Conservation (phyloP, 371 early-diverging fungal genomes). For the Ordospora pajunii region DNA sequence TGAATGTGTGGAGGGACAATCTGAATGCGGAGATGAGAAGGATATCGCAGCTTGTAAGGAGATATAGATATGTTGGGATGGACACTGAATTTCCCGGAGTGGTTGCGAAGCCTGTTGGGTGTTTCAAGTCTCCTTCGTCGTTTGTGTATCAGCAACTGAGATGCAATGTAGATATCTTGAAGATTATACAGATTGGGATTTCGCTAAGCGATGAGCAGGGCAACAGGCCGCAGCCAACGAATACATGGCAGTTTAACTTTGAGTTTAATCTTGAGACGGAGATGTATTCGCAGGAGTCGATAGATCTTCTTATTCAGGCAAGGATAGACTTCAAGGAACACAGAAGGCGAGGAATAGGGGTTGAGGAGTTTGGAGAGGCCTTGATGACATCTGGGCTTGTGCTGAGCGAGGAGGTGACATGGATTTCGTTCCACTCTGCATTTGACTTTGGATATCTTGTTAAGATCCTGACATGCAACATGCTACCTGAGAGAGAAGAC, state of each 20-base stretch:
- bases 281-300: slow-evolving; percentile 97
- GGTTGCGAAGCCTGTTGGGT: slow-evolving; percentile 91
- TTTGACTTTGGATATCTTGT: slow-evolving; percentile 98
- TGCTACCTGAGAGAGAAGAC: slow-evolving; percentile 78
- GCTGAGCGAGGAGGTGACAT: slow-evolving; percentile 76
- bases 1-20: slow-evolving; percentile 87
- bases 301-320: slow-evolving; percentile 83
- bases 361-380: slow-evolving; percentile 87
- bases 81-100: slow-evolving; percentile 99
- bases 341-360: slow-evolving; percentile 87
- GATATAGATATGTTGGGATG: slow-evolving; percentile 90
- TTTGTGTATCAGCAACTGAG: slow-evolving; percentile 79
- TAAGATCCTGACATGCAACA: slow-evolving; percentile 78
- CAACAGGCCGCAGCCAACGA: slow-evolving; percentile 70
- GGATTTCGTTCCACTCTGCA: slow-evolving; percentile 95
- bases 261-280: slow-evolving; percentile 81
- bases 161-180: slow-evolving; percentile 92
- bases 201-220: slow-evolving; percentile 86
- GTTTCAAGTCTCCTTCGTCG: slow-evolving; percentile 63
- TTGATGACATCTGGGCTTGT: slow-evolving; percentile 91
- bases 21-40: slow-evolving; percentile 82
- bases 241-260: slow-evolving; percentile 99
- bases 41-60: slow-evolving; percentile 75
- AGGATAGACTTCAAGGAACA: slow-evolving; percentile 94
- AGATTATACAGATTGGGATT: slow-evolving; percentile 94